phyloP scores from a whole-genome alignment of 306 rosid species.

The Chamaecrista fasciculata region DNA sequence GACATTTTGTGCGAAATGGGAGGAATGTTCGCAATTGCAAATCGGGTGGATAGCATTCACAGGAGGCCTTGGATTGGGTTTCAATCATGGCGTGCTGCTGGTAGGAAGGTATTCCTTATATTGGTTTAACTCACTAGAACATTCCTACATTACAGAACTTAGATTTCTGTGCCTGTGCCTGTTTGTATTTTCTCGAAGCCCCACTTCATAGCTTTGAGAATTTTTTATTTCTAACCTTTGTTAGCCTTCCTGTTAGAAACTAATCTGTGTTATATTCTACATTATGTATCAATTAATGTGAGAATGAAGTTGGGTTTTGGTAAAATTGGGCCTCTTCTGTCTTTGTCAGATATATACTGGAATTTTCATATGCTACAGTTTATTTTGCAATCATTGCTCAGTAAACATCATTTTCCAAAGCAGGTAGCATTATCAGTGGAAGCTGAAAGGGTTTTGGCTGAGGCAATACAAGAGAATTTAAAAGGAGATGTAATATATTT shows the following conservation, averaged over 20 bases:
- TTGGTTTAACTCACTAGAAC: conserved; percentile 20
- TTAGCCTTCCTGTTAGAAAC: background rate
- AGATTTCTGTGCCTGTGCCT: background rate
- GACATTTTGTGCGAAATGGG: conserved; percentile 89
- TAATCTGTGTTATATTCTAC: conserved; percentile 2
- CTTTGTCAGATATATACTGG: background rate
- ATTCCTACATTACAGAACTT: background rate
- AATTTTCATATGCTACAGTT: background rate
- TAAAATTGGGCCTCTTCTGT: conserved; percentile 19
- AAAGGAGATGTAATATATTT: conserved; percentile 82
- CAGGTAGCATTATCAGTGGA: conserved; percentile 68
- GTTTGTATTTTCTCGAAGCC: background rate
- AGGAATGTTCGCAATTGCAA: conserved; percentile 94
- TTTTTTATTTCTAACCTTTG: background rate
- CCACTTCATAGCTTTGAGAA: conserved; percentile 9
- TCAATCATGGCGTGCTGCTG: conserved; percentile 98
- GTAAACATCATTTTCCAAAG: conserved; percentile 32
- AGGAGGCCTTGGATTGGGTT: conserved; percentile 98
- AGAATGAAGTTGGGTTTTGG: conserved; percentile 18
- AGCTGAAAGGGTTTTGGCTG: conserved; percentile 76
- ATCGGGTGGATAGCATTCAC: conserved; percentile 78
- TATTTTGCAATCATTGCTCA: conserved; percentile 18
- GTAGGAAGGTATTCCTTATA: conserved; percentile 82
- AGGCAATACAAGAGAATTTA: conserved; percentile 52
- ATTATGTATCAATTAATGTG: conserved; percentile 18